These are phyloP conservation scores for Rhipidocladum racemiflorum DNA, from an alignment of 176 grass and related monocot species.

Conservation along the genomic window DNA sequence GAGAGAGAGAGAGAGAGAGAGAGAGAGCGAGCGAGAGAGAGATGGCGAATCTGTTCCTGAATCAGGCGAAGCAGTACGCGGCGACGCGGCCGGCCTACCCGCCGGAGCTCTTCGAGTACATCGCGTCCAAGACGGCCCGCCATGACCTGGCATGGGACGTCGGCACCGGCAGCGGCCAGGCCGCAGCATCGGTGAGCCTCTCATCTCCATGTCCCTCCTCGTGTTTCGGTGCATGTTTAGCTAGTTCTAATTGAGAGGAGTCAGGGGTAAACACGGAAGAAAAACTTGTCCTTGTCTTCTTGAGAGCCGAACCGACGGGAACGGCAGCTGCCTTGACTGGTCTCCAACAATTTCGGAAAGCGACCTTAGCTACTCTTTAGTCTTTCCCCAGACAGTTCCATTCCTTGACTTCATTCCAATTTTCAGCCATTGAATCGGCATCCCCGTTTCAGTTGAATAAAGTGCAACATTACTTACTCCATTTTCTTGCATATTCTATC, in stretches of 20 bases:
- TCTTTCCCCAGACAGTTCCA: background rate
- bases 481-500: background rate
- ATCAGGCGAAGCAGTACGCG: constrained; percentile 79
- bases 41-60: constrained; percentile 90
- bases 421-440: background rate
- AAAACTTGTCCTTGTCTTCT: background rate
- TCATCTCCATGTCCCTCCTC: background rate
- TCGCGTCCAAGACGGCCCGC: constrained; percentile 60
- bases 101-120: constrained; percentile 67
- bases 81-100: constrained; percentile 72
- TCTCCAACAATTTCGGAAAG: background rate
- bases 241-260: no score
- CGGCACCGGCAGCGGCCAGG: constrained; percentile 93
- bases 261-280: no score
- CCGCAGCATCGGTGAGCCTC: constrained; percentile 43
- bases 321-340: background rate
- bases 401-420: background rate
- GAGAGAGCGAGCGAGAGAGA: no score
- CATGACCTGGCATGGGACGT: constrained; percentile 79
- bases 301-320: background rate
- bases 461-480: background rate
- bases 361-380: no score
- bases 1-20: no score
- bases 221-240: background rate
- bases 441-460: background rate